Base-by-base conservation (phyloP, 768 basidiomycete genomes). In the Hortiboletus campestris region DNA sequence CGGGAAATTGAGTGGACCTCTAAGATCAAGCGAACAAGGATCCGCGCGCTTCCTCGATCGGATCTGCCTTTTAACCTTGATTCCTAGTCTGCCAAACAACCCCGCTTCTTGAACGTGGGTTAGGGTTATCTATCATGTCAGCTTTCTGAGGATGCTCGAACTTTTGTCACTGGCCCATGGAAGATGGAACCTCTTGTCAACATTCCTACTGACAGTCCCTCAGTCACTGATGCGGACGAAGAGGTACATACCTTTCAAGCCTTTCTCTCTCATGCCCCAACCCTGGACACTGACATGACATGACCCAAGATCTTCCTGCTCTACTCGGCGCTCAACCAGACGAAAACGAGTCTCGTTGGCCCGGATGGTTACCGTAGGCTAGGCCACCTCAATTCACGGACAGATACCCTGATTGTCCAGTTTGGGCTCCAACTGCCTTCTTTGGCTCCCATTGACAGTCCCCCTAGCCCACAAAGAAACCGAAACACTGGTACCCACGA, bases 181-280 rank as follows among this genome's bases (percentile, higher is more conserved):
- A 32, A 41, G 40, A 63, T 61, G 66, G n/a, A 40, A 0, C 22
- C 48, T 44, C 58, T 67, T 22, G 25, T 83, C 51, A 65, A 65
- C n/a, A 67, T 84, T 40, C 69, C 78, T 9, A 32, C 55, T 10
- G 71, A 68, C 28, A 76, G 74, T 16, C 79, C 78, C 50, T 67
- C 53, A 4, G 78, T 91, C 29, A 66, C 66, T 3, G 87, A 91
- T 62, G 81, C 84, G 19, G 89, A 91, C 40, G 89, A 92, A 71
- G 90, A 91, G 78, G 88, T 85, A 56, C 38, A 65, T 47, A 56
- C 17, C 46, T 6, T 38, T 39, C 20, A 10, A 14, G 19, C 19
- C 6, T 25, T 16, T 19, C 13, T 32, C 11, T 2, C n/a, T 2
- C 5, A 22, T 14, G 8, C 6, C 25, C 25, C 41, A 13, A 38